A percentile compares a stretch with the other conserved stretches of the same genome.
phyloP scores from a whole-genome alignment of 306 rosid species.

The Senna tora region DNA sequence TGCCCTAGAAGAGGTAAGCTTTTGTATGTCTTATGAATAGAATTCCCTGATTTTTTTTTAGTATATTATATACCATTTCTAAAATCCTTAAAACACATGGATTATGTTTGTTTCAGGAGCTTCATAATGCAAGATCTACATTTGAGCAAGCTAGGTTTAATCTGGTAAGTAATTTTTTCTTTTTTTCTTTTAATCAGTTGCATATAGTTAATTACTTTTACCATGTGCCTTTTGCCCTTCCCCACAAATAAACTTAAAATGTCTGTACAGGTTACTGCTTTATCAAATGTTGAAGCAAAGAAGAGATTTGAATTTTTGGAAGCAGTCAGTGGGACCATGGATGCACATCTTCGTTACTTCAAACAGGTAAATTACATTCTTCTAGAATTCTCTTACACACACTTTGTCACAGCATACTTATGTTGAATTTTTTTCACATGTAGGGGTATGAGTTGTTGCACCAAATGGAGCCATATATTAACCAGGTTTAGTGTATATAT shows the following conservation, averaged over 20 bases:
- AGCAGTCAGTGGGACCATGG: slow-evolving; percentile 99
- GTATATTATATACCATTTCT: slow-evolving; percentile 27
- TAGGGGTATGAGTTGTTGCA: slow-evolving; percentile 64
- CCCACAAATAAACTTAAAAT: slow-evolving; percentile 34
- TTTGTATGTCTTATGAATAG: slow-evolving; percentile 28
- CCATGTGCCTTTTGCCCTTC: background rate
- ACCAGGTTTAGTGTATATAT: slow-evolving; percentile 81
- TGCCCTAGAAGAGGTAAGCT: slow-evolving; percentile 82
- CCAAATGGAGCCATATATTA: slow-evolving; percentile 83
- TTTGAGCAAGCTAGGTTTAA: slow-evolving; percentile 98
- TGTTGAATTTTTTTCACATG: slow-evolving; percentile 42
- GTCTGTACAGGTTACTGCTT: slow-evolving; percentile 79
- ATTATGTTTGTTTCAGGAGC: slow-evolving; percentile 73
- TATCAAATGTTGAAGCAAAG: slow-evolving; percentile 96
- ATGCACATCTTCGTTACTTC: slow-evolving; percentile 98
- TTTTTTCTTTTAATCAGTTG: slow-evolving; percentile 9
- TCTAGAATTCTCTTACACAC: slow-evolving; percentile 13
- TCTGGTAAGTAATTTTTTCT: slow-evolving; percentile 62
- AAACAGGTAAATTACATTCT: slow-evolving; percentile 71
- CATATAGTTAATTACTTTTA: slow-evolving; percentile 15
- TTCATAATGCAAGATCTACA: slow-evolving; percentile 84
- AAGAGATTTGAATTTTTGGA: slow-evolving; percentile 98
- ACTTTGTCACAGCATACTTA: slow-evolving; percentile 39
- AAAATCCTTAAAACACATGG: slow-evolving; percentile 37
- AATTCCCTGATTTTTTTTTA: slow-evolving; percentile 15